A percentile compares a stretch with the other conserved stretches of the same genome.
These are phyloP conservation scores for Aureobasidium sp. DNA, from an alignment of 2,329 filamentous ascomycete species.

Conservation along the genomic window DNA sequence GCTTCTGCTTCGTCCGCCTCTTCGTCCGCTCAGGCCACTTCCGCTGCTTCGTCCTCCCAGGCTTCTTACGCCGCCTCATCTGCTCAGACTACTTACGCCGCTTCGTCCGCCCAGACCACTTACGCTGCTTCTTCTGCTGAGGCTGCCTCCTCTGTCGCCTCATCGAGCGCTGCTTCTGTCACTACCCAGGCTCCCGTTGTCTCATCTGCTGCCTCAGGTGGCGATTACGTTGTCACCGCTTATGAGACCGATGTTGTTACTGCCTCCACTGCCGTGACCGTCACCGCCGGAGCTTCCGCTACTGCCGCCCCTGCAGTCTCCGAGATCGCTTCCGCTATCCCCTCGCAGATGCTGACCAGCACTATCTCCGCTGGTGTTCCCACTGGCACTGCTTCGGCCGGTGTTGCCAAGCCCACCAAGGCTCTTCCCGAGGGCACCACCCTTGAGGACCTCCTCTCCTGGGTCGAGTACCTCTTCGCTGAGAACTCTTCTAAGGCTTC, in stretches of 20 bases:
- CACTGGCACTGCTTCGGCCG: constrained; percentile 13
- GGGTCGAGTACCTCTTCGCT: constrained; percentile 24
- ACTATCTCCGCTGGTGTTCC: constrained; percentile 18
- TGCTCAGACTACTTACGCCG: constrained; percentile 17
- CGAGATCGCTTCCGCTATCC: background rate
- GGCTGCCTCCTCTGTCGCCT: constrained; percentile 22
- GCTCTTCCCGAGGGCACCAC: constrained; percentile 24
- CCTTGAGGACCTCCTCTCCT: constrained; percentile 23
- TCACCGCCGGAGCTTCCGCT: constrained; percentile 21
- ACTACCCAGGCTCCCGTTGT: constrained; percentile 11
- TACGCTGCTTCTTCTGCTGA: constrained; percentile 22
- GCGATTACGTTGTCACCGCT: background rate
- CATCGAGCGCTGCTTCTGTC: constrained; percentile 18
- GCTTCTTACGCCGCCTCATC: constrained; percentile 18
- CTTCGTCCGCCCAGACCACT: constrained; percentile 7
- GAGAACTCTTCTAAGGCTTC: constrained; percentile 9
- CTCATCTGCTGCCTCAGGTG: background rate
- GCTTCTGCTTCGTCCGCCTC: constrained; percentile 2
- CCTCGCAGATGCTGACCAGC: constrained; percentile 12
- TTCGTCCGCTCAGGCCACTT: background rate
- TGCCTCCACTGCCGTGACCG: constrained; percentile 15
- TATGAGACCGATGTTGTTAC: constrained; percentile 5
- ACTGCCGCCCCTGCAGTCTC: constrained; percentile 3
- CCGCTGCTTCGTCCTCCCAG: background rate
- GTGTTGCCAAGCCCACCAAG: constrained; percentile 20